phyloP scores from a whole-genome alignment of 257 asterid species.

The Forsythia suspensa region DNA sequence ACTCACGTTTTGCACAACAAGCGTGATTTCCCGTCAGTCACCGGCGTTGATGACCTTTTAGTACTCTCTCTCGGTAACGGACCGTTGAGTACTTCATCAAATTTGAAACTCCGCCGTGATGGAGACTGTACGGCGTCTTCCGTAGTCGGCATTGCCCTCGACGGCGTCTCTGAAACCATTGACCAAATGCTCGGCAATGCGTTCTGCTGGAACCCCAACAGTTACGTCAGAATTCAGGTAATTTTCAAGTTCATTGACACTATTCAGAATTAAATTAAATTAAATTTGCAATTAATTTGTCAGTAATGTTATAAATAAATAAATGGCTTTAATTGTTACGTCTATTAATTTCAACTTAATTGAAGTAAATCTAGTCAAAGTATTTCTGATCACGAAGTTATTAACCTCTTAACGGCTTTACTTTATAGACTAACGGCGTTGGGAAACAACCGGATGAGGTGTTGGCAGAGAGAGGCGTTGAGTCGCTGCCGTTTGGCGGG shows the following conservation, averaged over 20 bases:
- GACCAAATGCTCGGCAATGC: slow-evolving; percentile 94
- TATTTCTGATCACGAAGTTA: not conserved
- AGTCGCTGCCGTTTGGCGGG: slow-evolving; percentile 87
- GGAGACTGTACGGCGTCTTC: slow-evolving; percentile 64
- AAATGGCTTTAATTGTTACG: too few relatives aligned
- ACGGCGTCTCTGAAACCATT: slow-evolving; percentile 90
- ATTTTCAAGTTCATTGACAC: not conserved
- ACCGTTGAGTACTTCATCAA: slow-evolving; percentile 38
- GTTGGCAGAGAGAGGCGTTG: slow-evolving; percentile 69
- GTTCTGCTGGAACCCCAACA: slow-evolving; percentile 81
- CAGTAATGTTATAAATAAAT: too few relatives aligned
- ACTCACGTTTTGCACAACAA: slow-evolving; percentile 95
- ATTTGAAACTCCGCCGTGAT: slow-evolving; percentile 39
- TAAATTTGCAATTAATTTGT: not conserved
- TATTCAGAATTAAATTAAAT: not conserved
- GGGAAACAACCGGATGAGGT: slow-evolving; percentile 38
- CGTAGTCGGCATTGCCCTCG: slow-evolving; percentile 66
- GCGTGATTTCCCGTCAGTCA: slow-evolving; percentile 83
- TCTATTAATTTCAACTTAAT: not conserved
- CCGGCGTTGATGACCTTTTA: slow-evolving; percentile 77
- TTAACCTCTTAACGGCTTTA: slow-evolving; percentile 18
- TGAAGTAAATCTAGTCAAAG: too few relatives aligned
- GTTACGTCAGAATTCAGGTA: slow-evolving; percentile 94
- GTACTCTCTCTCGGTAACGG: slow-evolving; percentile 88
- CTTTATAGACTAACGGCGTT: slow-evolving; percentile 64